A percentile compares a stretch with the other conserved stretches of the same genome.
Evolutionary conservation across 805 yeast genomes (phyloP).

Genomic region (Myxozyma sirexii): DNA sequence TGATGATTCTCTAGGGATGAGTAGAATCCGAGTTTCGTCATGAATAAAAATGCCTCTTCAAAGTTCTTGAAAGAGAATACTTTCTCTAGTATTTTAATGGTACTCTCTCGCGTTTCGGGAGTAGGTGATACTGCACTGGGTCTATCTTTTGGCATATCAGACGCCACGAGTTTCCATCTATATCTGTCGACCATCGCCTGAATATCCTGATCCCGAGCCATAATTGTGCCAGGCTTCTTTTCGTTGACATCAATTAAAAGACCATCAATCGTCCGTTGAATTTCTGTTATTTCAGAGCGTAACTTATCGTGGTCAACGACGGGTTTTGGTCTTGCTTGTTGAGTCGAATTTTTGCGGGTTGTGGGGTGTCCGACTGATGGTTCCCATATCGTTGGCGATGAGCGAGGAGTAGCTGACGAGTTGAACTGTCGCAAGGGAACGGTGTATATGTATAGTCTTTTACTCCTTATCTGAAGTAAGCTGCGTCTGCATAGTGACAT

Average conservation of each 20-base stretch:
- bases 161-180: conserved; percentile 1
- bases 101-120: neutral
- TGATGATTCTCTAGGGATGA: conserved; percentile 22
- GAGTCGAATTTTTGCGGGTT: neutral
- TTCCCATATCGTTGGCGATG: conserved; percentile 3
- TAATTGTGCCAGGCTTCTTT: neutral
- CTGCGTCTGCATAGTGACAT: no score
- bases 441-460: neutral
- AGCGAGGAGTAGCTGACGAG: neutral
- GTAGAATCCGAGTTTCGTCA: conserved; percentile 24
- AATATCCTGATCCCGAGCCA: neutral
- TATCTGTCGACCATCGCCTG: neutral
- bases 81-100: conserved; percentile 6
- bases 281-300: neutral
- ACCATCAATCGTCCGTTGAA: neutral
- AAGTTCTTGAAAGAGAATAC: conserved; percentile 12
- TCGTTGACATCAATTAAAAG: neutral
- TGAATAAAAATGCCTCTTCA: conserved; percentile 27
- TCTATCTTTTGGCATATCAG: neutral
- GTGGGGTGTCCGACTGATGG: conserved; percentile 3
- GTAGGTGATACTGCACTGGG: neutral
- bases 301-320: neutral
- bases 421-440: neutral
- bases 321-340: neutral
- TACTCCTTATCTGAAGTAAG: no score